Base-by-base conservation (phyloP, 257 asterid species). In the Rauvolfia tetraphylla region DNA sequence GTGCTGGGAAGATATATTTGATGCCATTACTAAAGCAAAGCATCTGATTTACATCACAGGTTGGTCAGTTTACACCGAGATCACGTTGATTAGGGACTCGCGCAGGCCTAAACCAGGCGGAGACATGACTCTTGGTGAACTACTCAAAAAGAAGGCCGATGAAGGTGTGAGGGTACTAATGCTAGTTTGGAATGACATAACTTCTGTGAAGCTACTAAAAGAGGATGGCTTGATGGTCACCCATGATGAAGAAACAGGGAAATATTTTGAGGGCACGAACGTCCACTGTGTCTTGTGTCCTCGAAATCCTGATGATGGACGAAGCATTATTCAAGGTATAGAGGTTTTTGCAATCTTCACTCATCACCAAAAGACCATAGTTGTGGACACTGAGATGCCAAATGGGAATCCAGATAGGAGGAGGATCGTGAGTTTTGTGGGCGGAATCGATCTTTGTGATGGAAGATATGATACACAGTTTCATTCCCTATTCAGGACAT, bases 171-270 rank as follows among this genome's bases (percentile, higher is more conserved):
- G 92, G 39, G 96, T 90, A 1, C 69, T 90, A 0, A 83, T 90
- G 88, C 86, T 90, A 0, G 91, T 90, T 42, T 90, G 96, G 96
- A 93, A 90, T 14, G 96, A 90, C n/a, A 49, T 94, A 61, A 90
- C 96, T 15, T 90, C 96, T 0, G 96, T 89, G 0, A 70, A 69
- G 4, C 7, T 87, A 68, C 73, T 90, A 20, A 90, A 89, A 41
- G 3, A 80, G 49, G 96, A 90, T 17, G 96, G 96, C 0, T 51
- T 89, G 68, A 90, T 90, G 96, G 90, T 84, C 0, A 90, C 96
- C 17, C 96, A 90, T 57, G 96, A 90, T 7, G 90, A 83, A 44
- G 94, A 90, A 3, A 90, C 96, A 0, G 87, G 41, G 1, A 74
- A 75, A 10, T 90, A 86, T 29, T 90, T 90, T 27, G 75, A 73